Evolutionary conservation across 1,139 yeast species (phyloP).

Genomic region (Diutina siamensis): DNA sequence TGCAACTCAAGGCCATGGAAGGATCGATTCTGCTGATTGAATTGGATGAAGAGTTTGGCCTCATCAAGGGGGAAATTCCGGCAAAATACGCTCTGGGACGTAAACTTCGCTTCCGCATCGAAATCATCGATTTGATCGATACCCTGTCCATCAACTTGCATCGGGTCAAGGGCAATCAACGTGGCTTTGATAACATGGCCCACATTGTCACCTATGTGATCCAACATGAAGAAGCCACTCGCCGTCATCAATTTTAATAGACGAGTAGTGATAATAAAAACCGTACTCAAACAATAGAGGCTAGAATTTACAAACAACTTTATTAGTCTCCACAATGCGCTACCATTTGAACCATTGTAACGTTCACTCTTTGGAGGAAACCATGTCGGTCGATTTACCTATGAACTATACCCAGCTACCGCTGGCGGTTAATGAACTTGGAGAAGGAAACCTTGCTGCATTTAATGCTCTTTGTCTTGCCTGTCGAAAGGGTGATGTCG

Average conservation of each 20-base stretch:
- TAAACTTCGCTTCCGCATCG: conserved; percentile 37
- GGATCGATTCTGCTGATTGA: conserved; percentile 35
- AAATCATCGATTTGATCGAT: conserved; percentile 26
- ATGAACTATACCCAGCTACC: neutral
- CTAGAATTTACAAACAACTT: no score
- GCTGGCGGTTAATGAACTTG: neutral
- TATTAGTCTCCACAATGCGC: no score
- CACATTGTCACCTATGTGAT: conserved; percentile 33
- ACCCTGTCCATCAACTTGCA: conserved; percentile 42
- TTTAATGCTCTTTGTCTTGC: conserved; percentile 47
- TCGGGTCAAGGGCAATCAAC: conserved; percentile 58
- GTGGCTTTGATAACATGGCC: conserved; percentile 46
- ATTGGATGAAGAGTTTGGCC: conserved; percentile 32
- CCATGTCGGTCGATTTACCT: neutral
- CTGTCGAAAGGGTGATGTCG: conserved; percentile 59
- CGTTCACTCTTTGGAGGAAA: no score
- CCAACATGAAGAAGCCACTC: conserved; percentile 21
- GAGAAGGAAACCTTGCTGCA: neutral
- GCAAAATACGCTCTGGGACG: conserved; percentile 36
- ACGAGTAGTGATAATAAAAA: neutral
- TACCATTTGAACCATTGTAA: no score
- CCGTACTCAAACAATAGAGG: neutral
- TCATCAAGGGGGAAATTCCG: conserved; percentile 37
- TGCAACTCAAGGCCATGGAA: conserved; percentile 38
- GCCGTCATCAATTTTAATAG: neutral